A percentile compares a stretch with the other conserved stretches of the same genome.
phyloP scores from a whole-genome alignment of 2,329 filamentous ascomycete genomes.

The Pseudopithomyces chartarum region DNA sequence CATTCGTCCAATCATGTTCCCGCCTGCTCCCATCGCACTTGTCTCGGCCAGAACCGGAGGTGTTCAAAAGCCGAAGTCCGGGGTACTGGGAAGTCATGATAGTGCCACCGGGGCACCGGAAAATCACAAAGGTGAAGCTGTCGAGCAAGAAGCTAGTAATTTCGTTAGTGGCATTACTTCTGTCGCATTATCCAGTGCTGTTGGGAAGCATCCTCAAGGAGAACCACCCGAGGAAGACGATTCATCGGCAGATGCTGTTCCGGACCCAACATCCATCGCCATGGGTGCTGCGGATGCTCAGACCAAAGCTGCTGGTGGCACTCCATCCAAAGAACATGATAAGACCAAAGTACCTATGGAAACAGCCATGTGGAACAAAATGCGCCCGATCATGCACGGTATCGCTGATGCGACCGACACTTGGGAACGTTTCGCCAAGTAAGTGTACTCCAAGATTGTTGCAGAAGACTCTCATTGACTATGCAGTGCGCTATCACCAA shows the following conservation, averaged over 20 bases:
- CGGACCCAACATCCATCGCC: constrained; percentile 65
- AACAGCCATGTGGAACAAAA: constrained; percentile 76
- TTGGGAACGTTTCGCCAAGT: constrained; percentile 68
- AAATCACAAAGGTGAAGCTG: constrained; percentile 80
- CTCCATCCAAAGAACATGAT: constrained; percentile 62
- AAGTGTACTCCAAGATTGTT: constrained; percentile 21
- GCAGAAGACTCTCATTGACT: constrained; percentile 5
- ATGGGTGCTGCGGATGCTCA: constrained; percentile 60
- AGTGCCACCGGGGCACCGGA: constrained; percentile 82
- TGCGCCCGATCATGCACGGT: constrained; percentile 72
- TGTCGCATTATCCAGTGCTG: constrained; percentile 74
- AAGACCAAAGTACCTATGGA: constrained; percentile 81
- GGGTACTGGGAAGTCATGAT: constrained; percentile 75
- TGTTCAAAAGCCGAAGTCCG: constrained; percentile 76
- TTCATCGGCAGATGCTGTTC: constrained; percentile 57
- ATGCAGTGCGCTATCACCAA: constrained; percentile 52
- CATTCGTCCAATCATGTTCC: constrained; percentile 69
- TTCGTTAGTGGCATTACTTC: constrained; percentile 75
- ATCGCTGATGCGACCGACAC: constrained; percentile 64
- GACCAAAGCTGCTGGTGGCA: constrained; percentile 57
- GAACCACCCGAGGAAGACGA: constrained; percentile 56
- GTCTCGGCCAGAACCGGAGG: constrained; percentile 73
- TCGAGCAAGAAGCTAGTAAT: constrained; percentile 81
- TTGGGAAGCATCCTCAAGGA: constrained; percentile 74
- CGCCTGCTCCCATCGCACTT: constrained; percentile 75